These are phyloP conservation scores for Salvia rosmarinus DNA, from an alignment of 257 asterid species.

Conservation along the genomic window DNA sequence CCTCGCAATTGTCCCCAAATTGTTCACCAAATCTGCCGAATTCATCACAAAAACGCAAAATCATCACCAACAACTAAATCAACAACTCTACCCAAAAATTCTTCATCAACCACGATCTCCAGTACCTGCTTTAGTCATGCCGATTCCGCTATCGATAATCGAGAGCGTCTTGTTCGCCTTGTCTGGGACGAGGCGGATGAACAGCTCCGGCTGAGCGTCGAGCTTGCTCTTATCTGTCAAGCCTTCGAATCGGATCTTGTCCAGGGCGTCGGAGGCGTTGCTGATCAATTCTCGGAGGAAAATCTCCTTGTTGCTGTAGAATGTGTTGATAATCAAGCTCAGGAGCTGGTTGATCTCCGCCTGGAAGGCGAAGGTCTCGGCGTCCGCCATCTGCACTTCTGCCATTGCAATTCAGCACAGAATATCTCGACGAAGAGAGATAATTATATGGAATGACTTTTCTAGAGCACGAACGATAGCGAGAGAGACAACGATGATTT, in stretches of 20 bases:
- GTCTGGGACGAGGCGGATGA: constrained; percentile 72
- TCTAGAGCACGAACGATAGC: neutral
- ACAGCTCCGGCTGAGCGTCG: constrained; percentile 79
- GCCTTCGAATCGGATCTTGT: constrained; percentile 76
- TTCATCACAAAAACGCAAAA: neutral
- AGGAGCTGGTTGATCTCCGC: constrained; percentile 37
- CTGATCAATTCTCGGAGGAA: constrained; percentile 74
- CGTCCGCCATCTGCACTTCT: constrained; percentile 57
- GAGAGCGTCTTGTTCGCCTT: constrained; percentile 73
- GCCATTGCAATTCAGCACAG: constrained; percentile 23
- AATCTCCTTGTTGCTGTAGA: constrained; percentile 80
- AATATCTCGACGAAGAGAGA: neutral
- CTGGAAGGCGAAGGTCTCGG: constrained; percentile 79
- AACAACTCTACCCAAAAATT: neutral
- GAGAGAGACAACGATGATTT: neutral
- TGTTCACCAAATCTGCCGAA: constrained; percentile 74
- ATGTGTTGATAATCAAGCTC: constrained; percentile 74
- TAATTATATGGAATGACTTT: neutral
- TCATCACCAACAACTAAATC: neutral
- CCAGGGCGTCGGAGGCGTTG: constrained; percentile 81
- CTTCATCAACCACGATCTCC: neutral
- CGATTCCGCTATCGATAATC: constrained; percentile 75
- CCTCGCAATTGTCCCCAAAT: constrained; percentile 78
- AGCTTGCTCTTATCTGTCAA: constrained; percentile 81
- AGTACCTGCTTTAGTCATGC: constrained; percentile 91